These are phyloP conservation scores for Diaporthe ampelina DNA, from an alignment of 2,329 filamentous ascomycete genomes.

Conservation along the genomic window DNA sequence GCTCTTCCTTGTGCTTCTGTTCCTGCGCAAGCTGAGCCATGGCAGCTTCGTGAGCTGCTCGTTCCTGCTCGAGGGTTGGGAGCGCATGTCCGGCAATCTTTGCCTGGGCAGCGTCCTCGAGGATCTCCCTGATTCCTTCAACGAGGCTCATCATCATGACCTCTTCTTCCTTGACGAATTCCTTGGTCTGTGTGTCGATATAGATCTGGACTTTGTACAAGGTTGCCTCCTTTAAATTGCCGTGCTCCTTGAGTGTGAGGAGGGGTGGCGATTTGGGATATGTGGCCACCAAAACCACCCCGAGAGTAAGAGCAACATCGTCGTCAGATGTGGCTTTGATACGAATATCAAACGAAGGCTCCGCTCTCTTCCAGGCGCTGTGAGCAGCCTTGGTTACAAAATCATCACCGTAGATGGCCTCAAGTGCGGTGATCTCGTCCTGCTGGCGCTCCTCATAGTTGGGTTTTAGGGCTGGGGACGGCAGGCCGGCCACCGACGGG, in stretches of 20 bases:
- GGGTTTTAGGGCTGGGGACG: conserved; percentile 61
- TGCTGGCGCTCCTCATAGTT: conserved; percentile 88
- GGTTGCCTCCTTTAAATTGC: conserved; percentile 77
- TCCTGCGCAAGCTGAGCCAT: conserved; percentile 72
- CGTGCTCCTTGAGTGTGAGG: conserved; percentile 75
- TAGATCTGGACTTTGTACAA: conserved; percentile 78
- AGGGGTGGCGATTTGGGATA: conserved; percentile 89
- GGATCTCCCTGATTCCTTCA: conserved; percentile 77
- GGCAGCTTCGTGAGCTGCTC: conserved; percentile 84
- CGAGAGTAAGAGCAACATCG: conserved; percentile 79
- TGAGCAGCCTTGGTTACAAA: conserved; percentile 80
- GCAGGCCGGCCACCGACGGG: conserved; percentile 68
- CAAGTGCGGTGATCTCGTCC: conserved; percentile 87
- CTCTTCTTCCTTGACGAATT: conserved; percentile 66
- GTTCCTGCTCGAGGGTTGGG: conserved; percentile 90
- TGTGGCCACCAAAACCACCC: conserved; percentile 86
- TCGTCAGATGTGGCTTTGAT: conserved; percentile 81
- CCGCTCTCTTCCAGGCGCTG: conserved; percentile 91
- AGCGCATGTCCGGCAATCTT: conserved; percentile 82
- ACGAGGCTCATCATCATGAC: conserved; percentile 77
- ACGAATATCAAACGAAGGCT: conserved; percentile 85
- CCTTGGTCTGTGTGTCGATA: conserved; percentile 69
- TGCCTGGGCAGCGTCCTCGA: conserved; percentile 88
- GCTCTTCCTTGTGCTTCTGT: conserved; percentile 66
- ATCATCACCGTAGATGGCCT: conserved; percentile 91